Conservation (phyloP, 805 yeast species). For the Yarrowia sp. region DNA sequence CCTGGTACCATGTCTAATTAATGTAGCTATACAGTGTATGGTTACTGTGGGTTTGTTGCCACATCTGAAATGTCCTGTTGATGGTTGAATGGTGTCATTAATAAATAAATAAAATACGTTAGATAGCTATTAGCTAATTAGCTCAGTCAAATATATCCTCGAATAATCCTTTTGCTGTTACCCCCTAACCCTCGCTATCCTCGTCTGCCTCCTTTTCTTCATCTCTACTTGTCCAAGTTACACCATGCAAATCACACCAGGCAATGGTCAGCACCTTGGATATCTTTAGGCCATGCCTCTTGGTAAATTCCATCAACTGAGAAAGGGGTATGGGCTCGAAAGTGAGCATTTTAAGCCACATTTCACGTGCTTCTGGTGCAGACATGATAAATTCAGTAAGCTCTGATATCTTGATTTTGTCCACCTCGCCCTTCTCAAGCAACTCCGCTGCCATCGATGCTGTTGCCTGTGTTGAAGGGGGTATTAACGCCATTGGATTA, state of each 20-base stretch:
- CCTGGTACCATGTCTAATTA: no score
- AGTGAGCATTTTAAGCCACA: slow-evolving; percentile 17
- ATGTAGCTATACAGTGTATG: no score
- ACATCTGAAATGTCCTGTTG: no score
- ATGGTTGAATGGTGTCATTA: no score
- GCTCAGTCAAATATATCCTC: no score
- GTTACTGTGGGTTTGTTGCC: no score
- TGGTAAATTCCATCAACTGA: background rate
- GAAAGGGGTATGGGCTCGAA: slow-evolving; percentile 1
- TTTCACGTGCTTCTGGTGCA: slow-evolving; percentile 5
- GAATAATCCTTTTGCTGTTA: no score
- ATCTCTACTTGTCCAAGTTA: slow-evolving; percentile 12
- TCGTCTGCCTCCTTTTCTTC: background rate
- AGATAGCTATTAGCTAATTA: no score
- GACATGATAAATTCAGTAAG: slow-evolving; percentile 1
- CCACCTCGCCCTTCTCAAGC: slow-evolving; percentile 39
- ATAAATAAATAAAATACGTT: no score
- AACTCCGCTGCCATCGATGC: background rate
- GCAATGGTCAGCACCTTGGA: slow-evolving; percentile 16
- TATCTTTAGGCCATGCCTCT: slow-evolving; percentile 5
- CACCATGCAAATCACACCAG: slow-evolving; percentile 23
- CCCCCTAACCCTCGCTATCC: background rate
- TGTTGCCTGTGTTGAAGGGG: background rate
- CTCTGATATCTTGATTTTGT: slow-evolving; percentile 31
- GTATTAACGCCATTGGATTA: background rate